Conservation (phyloP, 306 rosid species). For the Cicer judaicum region DNA sequence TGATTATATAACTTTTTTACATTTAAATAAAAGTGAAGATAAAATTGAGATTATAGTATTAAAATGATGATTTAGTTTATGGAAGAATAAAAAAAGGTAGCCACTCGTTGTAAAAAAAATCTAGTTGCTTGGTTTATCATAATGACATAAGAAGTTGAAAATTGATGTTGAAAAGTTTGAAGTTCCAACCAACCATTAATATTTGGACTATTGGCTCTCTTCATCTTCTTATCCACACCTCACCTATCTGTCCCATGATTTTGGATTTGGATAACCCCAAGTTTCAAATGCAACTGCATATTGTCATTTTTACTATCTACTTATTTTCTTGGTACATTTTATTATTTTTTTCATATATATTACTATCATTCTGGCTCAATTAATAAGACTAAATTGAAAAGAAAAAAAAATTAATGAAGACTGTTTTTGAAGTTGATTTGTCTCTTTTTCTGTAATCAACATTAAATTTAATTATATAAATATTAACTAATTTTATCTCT, state of each 20-base stretch:
- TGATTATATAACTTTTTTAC: no score
- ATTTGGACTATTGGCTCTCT: constrained; percentile 32
- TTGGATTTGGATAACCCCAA: constrained; percentile 7
- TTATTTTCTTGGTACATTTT: no score
- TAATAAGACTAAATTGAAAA: no score
- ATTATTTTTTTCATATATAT: no score
- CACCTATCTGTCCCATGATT: constrained; percentile 10
- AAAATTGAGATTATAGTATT: neutral
- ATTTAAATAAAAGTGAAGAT: neutral
- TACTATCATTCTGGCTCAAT: no score
- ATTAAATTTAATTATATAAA: no score
- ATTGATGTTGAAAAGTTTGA: constrained; percentile 40
- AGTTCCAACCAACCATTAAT: constrained; percentile 31
- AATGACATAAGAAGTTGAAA: neutral
- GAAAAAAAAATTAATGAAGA: no score
- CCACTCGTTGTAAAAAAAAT: constrained; percentile 44
- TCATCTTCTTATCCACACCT: constrained; percentile 46
- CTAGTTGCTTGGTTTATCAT: constrained; percentile 17
- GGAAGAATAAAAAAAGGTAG: neutral
- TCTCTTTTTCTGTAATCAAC: no score
- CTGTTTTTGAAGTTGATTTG: no score
- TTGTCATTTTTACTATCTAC: no score
- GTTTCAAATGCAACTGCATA: neutral
- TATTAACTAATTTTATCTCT: no score
- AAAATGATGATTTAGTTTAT: neutral